Evolutionary conservation across 768 basidiomycete genomes (phyloP).

Genomic region (Postia placenta): DNA sequence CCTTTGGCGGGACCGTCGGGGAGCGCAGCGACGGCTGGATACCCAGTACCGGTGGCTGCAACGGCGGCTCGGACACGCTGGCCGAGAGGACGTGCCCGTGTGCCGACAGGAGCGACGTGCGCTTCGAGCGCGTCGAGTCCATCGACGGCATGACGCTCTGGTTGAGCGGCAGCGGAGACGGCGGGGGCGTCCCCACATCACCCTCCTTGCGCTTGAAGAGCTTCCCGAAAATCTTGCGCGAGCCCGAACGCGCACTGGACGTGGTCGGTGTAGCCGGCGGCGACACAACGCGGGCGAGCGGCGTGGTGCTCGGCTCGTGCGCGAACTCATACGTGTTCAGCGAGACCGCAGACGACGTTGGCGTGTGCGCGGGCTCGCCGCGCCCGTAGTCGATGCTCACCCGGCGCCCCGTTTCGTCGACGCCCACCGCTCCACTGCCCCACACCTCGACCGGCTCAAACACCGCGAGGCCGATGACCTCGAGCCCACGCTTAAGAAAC

Average conservation of each 20-base stretch:
- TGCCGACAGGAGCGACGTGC: conserved; percentile 8
- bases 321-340: conserved; percentile 19
- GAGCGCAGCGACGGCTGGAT: conserved; percentile 62
- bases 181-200: neutral
- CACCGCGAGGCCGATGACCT: conserved; percentile 71
- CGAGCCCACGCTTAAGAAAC: conserved; percentile 43
- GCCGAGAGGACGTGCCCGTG: conserved; percentile 4
- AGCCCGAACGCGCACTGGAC: conserved; percentile 24
- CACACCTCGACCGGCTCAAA: conserved; percentile 77
- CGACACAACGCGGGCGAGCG: conserved; percentile 5
- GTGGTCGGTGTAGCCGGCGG: conserved; percentile 17
- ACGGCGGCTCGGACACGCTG: conserved; percentile 7
- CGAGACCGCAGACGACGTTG: conserved; percentile 28
- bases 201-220: conserved; percentile 50
- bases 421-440: conserved; percentile 32
- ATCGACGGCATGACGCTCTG: conserved; percentile 1
- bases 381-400: conserved; percentile 10
- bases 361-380: conserved; percentile 20
- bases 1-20: conserved; percentile 30
- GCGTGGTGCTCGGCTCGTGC: conserved; percentile 6
- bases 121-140: conserved; percentile 5
- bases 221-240: conserved; percentile 58
- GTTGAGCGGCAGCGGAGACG: neutral
- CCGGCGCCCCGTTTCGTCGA: conserved; percentile 22
- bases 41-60: conserved; percentile 50